Evolutionary conservation across 495 filamentous ascomycete species (phyloP), one percentile per base, ranked within the genome.

Genomic region (Penicillium samsonianum): DNA sequence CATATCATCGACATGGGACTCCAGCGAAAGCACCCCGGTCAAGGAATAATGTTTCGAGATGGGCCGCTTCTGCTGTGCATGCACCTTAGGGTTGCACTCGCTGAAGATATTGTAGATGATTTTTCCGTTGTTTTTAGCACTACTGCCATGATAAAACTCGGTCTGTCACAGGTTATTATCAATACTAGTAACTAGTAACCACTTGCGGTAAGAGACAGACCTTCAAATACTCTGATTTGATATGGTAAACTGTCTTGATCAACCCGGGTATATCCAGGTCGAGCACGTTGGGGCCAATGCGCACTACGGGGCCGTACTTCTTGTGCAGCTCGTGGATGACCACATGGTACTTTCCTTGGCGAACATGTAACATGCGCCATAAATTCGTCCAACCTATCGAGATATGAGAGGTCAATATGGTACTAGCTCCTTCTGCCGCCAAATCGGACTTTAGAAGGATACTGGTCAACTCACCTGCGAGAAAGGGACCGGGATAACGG

Each of bases 81-180:
- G 74, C 9, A 59, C 50, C 20, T 61, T 53, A 5, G 59, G 62
- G 41, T 76, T 53, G 25, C 63, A 65, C 20, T 66, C 63, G 38
- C 65, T 65, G 59, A 55, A 80, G 2, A 73, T 56, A 50, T 69
- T 69, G 53, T 69, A 68, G 33, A 63, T 70, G 16, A 70, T 67
- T 41, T 71, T 70, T 7, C 73, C 72, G 30, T 73, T 65, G 33
- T 70, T 65, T 20, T 70, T 43, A 37, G 65, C 59, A 47, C 68
- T 70, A 58, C 67, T 73, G 20, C 63, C 69, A 19, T 67, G 52
- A 53, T 78, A 78, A 30, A 76, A 72, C 33, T 72, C 68, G 16
- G 70, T 77, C 75, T 78, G 49, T 45, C 4, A 46, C 10, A 31
- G 43, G 5, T 11, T 9, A 43, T 26, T 20, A 5, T n/a, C 9